Evolutionary conservation across 306 rosid species (phyloP).

Genomic region (Lathyrus oleraceus): DNA sequence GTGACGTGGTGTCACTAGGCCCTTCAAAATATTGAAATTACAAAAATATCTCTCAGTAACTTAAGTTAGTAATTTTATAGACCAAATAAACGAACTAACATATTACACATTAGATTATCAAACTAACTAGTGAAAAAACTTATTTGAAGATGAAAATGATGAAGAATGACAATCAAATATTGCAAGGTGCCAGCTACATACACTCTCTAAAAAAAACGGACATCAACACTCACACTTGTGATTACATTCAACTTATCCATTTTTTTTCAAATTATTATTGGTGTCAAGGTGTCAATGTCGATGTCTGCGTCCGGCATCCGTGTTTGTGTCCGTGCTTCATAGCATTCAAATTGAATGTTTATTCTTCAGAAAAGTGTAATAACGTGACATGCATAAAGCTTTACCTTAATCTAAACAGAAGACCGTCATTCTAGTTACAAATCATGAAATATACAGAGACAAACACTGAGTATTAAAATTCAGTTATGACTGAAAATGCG

Average conservation of each 20-base stretch:
- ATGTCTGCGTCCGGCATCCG: no score
- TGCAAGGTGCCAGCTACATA: neutral
- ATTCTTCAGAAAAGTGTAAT: neutral
- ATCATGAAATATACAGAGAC: neutral
- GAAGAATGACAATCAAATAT: neutral
- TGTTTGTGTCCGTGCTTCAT: no score
- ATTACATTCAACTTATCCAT: no score
- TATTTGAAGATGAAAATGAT: neutral
- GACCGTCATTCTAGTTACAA: slow-evolving; percentile 14
- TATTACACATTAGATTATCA: neutral
- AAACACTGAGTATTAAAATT: neutral
- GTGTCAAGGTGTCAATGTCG: no score
- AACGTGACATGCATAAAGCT: slow-evolving; percentile 14
- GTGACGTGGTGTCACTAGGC: neutral
- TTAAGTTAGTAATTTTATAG: neutral
- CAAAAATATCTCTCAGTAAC: neutral
- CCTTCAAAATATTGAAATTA: neutral
- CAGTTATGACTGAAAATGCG: neutral
- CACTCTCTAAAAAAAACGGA: neutral
- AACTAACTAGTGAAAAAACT: neutral
- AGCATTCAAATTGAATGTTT: neutral
- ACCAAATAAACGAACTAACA: neutral
- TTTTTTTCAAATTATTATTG: no score
- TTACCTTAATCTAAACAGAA: neutral
- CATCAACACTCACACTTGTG: no score